Percentiles rank a stretch among this genome's conserved stretches.
Evolutionary conservation across 1,284 basidiomycete species (phyloP).

Genomic region (Fomitopsis palustris): DNA sequence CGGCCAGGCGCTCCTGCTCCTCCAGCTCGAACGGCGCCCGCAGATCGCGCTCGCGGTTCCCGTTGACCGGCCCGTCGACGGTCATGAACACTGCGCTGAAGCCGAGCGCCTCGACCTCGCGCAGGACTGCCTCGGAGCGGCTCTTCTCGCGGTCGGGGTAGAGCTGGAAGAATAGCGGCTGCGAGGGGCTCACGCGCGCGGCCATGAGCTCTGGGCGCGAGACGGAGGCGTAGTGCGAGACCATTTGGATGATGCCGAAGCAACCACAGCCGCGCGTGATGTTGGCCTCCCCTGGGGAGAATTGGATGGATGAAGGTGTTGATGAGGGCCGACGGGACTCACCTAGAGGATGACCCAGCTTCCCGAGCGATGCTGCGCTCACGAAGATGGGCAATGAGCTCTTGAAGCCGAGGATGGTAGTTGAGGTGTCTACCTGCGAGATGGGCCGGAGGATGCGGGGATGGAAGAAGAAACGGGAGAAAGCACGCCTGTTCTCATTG

Average conservation of each 20-base stretch:
- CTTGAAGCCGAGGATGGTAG: conserved; percentile 71
- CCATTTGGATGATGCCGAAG: conserved; percentile 81
- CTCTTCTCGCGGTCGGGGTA: conserved; percentile 80
- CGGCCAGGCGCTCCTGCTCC: conserved; percentile 47
- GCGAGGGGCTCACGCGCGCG: conserved; percentile 50
- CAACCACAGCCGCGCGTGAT: conserved; percentile 72
- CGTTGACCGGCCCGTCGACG: conserved; percentile 84
- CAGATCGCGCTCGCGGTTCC: conserved; percentile 83
- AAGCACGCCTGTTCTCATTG: conserved; percentile 69
- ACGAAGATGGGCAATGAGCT: conserved; percentile 86
- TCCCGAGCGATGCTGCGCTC: conserved; percentile 82
- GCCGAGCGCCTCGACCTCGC: conserved; percentile 66
- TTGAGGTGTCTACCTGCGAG: conserved; percentile 67
- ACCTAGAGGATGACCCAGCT: conserved; percentile 82
- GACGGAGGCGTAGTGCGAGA: conserved; percentile 84
- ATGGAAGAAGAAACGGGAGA: conserved; percentile 78
- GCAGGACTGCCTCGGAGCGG: conserved; percentile 69
- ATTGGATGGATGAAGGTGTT: neutral
- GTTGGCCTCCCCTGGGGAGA: conserved; percentile 69
- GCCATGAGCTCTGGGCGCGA: conserved; percentile 70
- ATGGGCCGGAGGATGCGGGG: conserved; percentile 77
- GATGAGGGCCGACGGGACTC: conserved; percentile 1
- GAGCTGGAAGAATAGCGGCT: conserved; percentile 81
- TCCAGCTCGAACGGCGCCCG: conserved; percentile 60
- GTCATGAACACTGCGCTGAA: conserved; percentile 89